Base-by-base conservation (phyloP, 768 basidiomycete species). In the Serendipita sp. region DNA sequence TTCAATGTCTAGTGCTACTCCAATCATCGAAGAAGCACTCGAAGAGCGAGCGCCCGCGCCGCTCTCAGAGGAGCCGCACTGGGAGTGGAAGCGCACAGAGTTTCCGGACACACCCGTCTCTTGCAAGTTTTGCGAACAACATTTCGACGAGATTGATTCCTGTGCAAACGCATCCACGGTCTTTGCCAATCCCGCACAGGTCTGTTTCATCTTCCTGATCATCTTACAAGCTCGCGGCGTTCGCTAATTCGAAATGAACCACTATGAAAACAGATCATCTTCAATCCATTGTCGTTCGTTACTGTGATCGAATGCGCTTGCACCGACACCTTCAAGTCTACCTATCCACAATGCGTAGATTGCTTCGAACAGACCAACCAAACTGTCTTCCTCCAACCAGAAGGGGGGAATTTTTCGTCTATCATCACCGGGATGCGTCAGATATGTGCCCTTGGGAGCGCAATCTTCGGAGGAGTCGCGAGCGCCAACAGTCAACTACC, bases 271-370 rank as follows among this genome's bases (percentile, higher is more conserved):
- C 37, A 85, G 84, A 75, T 86, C 67, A 78, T 85, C 50, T 81
- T 81, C 68, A 83, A 85, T 66, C 84, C 84, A 1, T 79, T 81
- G 33, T 80, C 79, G 1, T 85, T 85, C 72, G 75, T 84, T 66
- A 77, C 79, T 67, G 75, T 83, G 50, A 84, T 85, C 69, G 77
- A 80, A 72, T 85, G 85, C 72, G 77, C 83, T 3, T 87, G 85
- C 69, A 74, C 77, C 2, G 76, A 78, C 52, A 76, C 78, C 2
- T 79, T 79, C 71, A 72, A 77, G 65, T 66, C 72, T 58, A 72
- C 70, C 8, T 78, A 79, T 72, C 84, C 84, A 43, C 83, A 86
- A 75, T 87, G 84, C 65, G 82, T 82, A 44, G 83, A 86, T 69
- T 86, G 85, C 71, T 84, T 84, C 72, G 75, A 77, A 64, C 70